These are phyloP conservation scores for Immersiella caudata DNA, from an alignment of 495 filamentous ascomycete species.

Conservation along the genomic window DNA sequence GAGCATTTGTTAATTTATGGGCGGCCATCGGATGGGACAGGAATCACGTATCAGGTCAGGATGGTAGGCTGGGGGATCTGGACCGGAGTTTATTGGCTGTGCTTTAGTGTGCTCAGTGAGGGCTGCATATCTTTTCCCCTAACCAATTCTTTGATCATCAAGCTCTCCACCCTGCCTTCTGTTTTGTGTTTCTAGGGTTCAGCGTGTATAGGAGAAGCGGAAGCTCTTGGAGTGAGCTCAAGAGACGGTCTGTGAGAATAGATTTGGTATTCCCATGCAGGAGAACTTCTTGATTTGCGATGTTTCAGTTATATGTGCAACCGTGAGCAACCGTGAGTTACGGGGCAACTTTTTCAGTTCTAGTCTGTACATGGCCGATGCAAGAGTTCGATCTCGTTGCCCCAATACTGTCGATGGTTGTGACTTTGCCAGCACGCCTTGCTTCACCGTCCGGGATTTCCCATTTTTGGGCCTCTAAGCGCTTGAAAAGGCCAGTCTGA, in stretches of 20 bases:
- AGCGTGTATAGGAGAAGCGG: neutral
- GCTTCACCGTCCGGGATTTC: neutral
- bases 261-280: neutral
- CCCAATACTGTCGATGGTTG: too few species aligned
- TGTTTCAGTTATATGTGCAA: too few species aligned
- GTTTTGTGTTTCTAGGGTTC: neutral
- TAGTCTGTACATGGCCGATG: too few species aligned
- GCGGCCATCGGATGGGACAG: conserved; percentile 9
- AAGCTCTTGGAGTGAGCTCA: neutral
- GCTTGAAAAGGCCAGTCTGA: neutral
- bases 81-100: conserved; percentile 14
- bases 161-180: neutral
- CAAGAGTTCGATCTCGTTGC: too few species aligned
- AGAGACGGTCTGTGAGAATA: neutral
- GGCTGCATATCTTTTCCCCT: conserved; percentile 8
- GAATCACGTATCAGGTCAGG: conserved; percentile 10
- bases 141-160: neutral
- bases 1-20: conserved; percentile 14
- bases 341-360: too few species aligned
- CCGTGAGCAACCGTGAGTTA: too few species aligned
- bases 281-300: neutral
- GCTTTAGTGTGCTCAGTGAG: neutral
- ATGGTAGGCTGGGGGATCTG: conserved; percentile 10
- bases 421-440: neutral
- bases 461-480: neutral